Evolutionary conservation across 2,329 filamentous ascomycete species (phyloP).

Genomic region (Niveomyces coronatus): DNA sequence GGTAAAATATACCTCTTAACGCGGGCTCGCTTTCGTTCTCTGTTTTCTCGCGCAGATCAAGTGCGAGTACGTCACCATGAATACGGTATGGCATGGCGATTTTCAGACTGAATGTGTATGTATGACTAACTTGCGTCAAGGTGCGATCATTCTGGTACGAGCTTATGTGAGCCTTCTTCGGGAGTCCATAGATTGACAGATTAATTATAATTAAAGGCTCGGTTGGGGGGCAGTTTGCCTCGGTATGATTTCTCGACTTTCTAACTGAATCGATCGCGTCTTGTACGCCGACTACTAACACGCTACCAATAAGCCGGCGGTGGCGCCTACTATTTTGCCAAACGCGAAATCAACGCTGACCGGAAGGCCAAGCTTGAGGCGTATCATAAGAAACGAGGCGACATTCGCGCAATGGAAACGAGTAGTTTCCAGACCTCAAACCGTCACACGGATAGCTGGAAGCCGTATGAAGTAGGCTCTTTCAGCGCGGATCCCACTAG

Average conservation of each 20-base stretch:
- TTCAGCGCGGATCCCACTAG: constrained; percentile 62
- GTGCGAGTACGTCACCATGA: too few species aligned
- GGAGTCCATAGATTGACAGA: too few species aligned
- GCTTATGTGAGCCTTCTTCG: too few species aligned
- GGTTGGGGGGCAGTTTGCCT: constrained; percentile 86
- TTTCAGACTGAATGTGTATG: too few species aligned
- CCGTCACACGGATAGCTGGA: constrained; percentile 12
- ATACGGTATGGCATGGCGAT: constrained; percentile 49
- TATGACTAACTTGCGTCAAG: constrained; percentile 25
- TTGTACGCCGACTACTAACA: constrained; percentile 13
- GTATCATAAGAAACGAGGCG: constrained; percentile 51
- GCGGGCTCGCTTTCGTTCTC: too few species aligned
- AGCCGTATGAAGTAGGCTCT: constrained; percentile 38
- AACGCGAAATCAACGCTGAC: constrained; percentile 87
- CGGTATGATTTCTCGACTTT: constrained; percentile 41
- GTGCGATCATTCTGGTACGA: constrained; percentile 57
- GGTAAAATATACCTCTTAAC: too few species aligned
- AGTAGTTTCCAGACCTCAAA: constrained; percentile 26
- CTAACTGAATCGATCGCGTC: not conserved
- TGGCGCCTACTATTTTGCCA: constrained; percentile 92
- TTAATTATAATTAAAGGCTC: too few species aligned
- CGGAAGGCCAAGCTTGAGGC: constrained; percentile 62
- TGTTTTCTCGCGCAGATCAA: too few species aligned
- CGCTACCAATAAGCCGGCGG: constrained; percentile 62
- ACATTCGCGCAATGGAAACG: constrained; percentile 45